Conservation (phyloP, 768 basidiomycete species). For the Tephrocybe rancida region DNA sequence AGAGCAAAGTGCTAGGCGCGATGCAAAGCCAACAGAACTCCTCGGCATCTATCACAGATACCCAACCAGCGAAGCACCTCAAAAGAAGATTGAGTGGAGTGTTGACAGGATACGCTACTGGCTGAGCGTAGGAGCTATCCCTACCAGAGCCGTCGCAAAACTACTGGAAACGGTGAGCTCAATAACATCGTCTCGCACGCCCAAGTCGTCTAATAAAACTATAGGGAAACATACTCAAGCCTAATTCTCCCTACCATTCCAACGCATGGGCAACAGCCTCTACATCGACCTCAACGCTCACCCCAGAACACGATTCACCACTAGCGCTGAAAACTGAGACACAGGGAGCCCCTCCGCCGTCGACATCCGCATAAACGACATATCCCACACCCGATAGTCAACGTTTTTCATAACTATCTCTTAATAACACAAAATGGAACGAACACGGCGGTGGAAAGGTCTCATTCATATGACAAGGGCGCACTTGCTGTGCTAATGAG, state of each 20-base stretch:
- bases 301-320: background rate
- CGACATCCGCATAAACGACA: background rate
- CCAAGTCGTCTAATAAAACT: background rate
- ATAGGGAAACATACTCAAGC: constrained; percentile 65
- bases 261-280: constrained; percentile 26
- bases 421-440: too few relatives aligned
- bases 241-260: constrained; percentile 57
- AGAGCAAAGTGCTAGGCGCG: constrained; percentile 66
- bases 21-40: constrained; percentile 86
- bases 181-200: background rate
- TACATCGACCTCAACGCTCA: background rate
- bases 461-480: too few relatives aligned
- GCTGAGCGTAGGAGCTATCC: constrained; percentile 83
- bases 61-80: constrained; percentile 45
- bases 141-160: constrained; percentile 75
- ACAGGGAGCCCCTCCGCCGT: background rate
- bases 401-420: background rate
- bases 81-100: constrained; percentile 89
- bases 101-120: constrained; percentile 89
- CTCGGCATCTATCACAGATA: constrained; percentile 85
- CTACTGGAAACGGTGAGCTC: constrained; percentile 76
- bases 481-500: too few relatives aligned
- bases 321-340: background rate
- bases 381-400: background rate
- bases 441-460: too few relatives aligned